phyloP scores from a whole-genome alignment of 2,329 filamentous ascomycete species.

The Venturia pyrina region DNA sequence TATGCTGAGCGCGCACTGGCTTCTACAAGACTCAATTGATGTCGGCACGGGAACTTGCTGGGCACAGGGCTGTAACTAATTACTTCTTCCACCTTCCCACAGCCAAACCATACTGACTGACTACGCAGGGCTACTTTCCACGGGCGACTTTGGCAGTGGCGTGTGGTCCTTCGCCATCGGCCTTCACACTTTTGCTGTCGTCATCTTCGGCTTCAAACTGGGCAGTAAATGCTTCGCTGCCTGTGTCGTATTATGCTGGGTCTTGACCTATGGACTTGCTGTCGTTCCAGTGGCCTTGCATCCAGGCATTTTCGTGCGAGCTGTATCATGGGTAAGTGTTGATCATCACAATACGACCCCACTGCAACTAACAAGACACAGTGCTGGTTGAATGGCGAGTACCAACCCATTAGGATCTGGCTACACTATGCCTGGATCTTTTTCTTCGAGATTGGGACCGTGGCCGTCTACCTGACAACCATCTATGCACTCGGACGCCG shows the following conservation, averaged over 20 bases:
- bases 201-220: slow-evolving; percentile 47
- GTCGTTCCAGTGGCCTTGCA: slow-evolving; percentile 40
- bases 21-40: slow-evolving; percentile 42
- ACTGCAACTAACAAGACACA: slow-evolving; percentile 15
- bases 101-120: background rate
- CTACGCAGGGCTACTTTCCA: slow-evolving; percentile 43
- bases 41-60: slow-evolving; percentile 48
- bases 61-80: slow-evolving; percentile 47
- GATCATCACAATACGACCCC: background rate
- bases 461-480: slow-evolving; percentile 39
- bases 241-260: slow-evolving; percentile 43
- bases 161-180: slow-evolving; percentile 59
- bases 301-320: slow-evolving; percentile 49
- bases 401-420: slow-evolving; percentile 45
- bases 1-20: slow-evolving; percentile 51
- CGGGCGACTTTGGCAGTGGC: slow-evolving; percentile 55
- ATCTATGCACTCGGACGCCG: slow-evolving; percentile 30
- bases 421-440: slow-evolving; percentile 60
- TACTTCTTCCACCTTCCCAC: background rate
- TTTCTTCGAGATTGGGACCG: slow-evolving; percentile 41
- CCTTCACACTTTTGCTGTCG: slow-evolving; percentile 54
- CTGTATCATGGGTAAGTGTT: slow-evolving; percentile 46
- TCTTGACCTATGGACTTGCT: slow-evolving; percentile 48
- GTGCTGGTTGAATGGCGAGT: slow-evolving; percentile 55
- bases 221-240: slow-evolving; percentile 41